Conservation (phyloP, 768 basidiomycete genomes). For the Rickenella mellea region DNA sequence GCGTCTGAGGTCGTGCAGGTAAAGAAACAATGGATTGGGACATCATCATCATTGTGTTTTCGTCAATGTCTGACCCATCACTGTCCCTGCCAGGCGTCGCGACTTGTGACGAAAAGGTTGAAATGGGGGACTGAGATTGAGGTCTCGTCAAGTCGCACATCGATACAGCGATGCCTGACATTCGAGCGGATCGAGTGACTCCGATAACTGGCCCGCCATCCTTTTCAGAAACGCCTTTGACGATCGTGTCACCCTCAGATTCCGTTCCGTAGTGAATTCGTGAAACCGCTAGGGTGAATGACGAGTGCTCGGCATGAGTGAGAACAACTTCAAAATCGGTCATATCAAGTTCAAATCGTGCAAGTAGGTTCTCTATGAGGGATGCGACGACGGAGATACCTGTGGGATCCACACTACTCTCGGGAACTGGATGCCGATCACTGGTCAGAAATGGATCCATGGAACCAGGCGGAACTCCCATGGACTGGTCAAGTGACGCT, state of each 20-base stretch:
- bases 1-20: conserved; percentile 24
- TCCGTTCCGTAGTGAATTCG: conserved; percentile 52
- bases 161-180: conserved; percentile 49
- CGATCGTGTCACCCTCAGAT: conserved; percentile 6
- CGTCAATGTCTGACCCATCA: conserved; percentile 36
- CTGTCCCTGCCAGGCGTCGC: too few species aligned
- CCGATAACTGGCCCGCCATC: conserved; percentile 11
- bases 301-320: conserved; percentile 53
- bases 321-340: conserved; percentile 58
- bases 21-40: conserved; percentile 65
- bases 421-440: conserved; percentile 25
- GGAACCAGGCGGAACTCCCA: conserved; percentile 50
- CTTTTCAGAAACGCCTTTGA: background rate
- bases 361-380: conserved; percentile 69
- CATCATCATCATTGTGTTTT: conserved; percentile 57
- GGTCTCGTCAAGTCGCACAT: conserved; percentile 26
- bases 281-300: conserved; percentile 48
- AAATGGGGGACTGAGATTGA: background rate
- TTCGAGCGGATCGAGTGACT: conserved; percentile 38
- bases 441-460: conserved; percentile 44
- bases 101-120: too few species aligned
- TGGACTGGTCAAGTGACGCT: conserved; percentile 21
- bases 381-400: conserved; percentile 77
- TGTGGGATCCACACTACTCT: conserved; percentile 47
- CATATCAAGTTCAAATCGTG: conserved; percentile 72